Evolutionary conservation across 441 rosid species (phyloP).

Genomic region (Brassica hybrid): DNA sequence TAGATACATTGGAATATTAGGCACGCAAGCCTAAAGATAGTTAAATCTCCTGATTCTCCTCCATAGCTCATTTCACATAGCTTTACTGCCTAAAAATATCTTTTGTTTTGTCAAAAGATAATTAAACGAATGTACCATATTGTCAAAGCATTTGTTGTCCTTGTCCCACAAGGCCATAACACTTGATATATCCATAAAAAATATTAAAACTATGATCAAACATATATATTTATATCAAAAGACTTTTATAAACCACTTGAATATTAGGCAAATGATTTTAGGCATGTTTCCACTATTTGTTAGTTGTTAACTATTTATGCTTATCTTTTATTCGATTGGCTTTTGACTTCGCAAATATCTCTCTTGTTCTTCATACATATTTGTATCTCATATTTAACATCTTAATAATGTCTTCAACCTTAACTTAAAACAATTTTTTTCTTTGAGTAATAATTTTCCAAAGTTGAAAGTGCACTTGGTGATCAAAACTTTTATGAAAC

Average conservation of each 20-base stretch:
- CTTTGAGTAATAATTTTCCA: no score
- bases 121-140: conserved; percentile 12
- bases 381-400: not conserved
- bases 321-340: not conserved
- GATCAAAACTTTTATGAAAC: not conserved
- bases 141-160: conserved; percentile 30
- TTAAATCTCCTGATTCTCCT: conserved; percentile 20
- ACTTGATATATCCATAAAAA: conserved; percentile 1
- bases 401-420: not conserved
- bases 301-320: not conserved
- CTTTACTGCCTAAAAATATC: conserved; percentile 34
- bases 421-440: no score
- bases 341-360: not conserved
- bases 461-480: not conserved
- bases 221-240: not conserved
- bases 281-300: conserved; percentile 35
- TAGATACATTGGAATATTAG: conserved; percentile 37
- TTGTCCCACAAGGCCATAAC: conserved; percentile 37
- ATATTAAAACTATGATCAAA: not conserved
- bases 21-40: conserved; percentile 35
- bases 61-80: conserved; percentile 32
- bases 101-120: conserved; percentile 4
- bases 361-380: not conserved
- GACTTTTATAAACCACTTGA: conserved; percentile 21
- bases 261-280: conserved; percentile 32